phyloP scores from a whole-genome alignment of 75 land plant genomes.

The Picea sitchensis region DNA sequence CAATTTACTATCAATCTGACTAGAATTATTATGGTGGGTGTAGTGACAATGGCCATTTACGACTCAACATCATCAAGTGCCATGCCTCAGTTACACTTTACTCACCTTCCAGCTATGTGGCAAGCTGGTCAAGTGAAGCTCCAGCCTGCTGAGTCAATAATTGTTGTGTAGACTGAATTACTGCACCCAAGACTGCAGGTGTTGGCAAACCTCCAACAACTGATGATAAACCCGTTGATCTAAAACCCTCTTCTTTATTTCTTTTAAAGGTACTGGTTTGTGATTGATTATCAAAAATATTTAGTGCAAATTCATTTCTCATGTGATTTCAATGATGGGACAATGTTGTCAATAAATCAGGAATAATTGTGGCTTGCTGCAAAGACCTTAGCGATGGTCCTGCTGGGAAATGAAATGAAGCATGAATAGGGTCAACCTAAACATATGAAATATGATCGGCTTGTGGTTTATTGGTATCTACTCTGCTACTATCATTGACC shows the following conservation, averaged over 20 bases:
- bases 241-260: not conserved
- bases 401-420: conserved; percentile 22
- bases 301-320: conserved; percentile 18
- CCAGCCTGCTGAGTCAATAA: too few species aligned
- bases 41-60: too few species aligned
- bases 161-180: too few species aligned
- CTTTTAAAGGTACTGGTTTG: not conserved
- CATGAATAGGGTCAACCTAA: conserved; percentile 18
- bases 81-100: too few species aligned
- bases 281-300: too few species aligned
- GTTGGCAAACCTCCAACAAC: conserved; percentile 36
- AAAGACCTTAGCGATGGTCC: conserved; percentile 21
- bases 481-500: not conserved
- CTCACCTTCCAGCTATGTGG: conserved; percentile 19
- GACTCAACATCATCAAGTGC: too few species aligned
- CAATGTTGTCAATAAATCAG: conserved; percentile 22
- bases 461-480: conserved; percentile 13
- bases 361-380: conserved; percentile 27
- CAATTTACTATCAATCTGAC: too few species aligned
- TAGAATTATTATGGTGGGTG: too few species aligned
- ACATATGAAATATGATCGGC: conserved; percentile 15
- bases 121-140: too few species aligned
- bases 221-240: conserved; percentile 1
- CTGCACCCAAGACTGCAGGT: too few species aligned
- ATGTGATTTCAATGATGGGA: conserved; percentile 63